These are phyloP conservation scores for Coniochaeta prunicola DNA, from an alignment of 2,329 filamentous ascomycete species.

Conservation along the genomic window DNA sequence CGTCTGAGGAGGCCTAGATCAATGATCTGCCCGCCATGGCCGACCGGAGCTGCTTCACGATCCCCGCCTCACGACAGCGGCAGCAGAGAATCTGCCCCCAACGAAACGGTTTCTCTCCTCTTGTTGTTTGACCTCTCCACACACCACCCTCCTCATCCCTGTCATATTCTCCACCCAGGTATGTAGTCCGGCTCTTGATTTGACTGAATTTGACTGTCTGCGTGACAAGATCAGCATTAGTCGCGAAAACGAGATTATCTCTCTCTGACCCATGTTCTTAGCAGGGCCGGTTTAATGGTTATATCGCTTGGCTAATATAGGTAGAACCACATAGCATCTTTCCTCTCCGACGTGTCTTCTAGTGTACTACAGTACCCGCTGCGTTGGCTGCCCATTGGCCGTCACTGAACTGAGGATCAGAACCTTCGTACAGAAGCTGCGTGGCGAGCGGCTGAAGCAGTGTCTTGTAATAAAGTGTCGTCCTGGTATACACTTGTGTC, in stretches of 20 bases:
- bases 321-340: conserved; percentile 14
- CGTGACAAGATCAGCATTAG: conserved; percentile 16
- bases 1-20: background rate
- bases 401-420: too few relatives aligned
- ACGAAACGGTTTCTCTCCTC: background rate
- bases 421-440: too few relatives aligned
- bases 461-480: background rate
- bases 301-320: conserved; percentile 31
- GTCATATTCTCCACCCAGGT: background rate
- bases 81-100: background rate
- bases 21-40: background rate
- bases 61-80: background rate
- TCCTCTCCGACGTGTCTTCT: conserved; percentile 11
- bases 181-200: background rate
- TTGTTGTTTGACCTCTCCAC: background rate
- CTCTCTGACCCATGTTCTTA: conserved; percentile 21
- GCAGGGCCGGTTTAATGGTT: conserved; percentile 22
- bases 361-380: too few relatives aligned
- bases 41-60: background rate
- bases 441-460: background rate
- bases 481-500: background rate
- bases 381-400: background rate
- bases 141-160: background rate
- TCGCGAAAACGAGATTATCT: conserved; percentile 23
- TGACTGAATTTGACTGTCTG: conserved; percentile 6